These are phyloP conservation scores for Pleurotus djamor DNA, from an alignment of 768 basidiomycete genomes.

Conservation along the genomic window DNA sequence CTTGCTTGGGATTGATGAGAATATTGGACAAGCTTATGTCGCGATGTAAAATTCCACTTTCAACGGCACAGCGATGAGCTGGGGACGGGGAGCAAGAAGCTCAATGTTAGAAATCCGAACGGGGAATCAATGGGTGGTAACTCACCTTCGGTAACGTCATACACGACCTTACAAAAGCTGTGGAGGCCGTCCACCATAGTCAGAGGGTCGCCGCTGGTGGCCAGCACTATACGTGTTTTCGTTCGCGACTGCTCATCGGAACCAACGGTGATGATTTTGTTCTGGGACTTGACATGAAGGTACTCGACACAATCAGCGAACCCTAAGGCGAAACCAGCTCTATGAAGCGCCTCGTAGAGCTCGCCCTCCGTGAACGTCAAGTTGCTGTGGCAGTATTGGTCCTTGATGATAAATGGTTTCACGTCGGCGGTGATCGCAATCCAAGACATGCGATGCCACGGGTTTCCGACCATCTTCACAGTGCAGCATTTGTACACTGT, in stretches of 20 bases:
- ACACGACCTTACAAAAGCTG: conserved; percentile 3
- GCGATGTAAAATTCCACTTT: neutral
- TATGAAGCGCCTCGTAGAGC: neutral
- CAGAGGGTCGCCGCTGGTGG: neutral
- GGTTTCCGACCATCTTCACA: neutral
- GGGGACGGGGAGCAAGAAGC: neutral
- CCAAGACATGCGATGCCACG: conserved; percentile 1
- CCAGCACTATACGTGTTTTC: neutral
- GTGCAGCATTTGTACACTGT: neutral
- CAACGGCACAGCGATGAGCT: conserved; percentile 2
- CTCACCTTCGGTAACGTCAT: conserved; percentile 4
- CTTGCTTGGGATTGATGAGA: neutral
- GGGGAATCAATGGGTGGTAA: neutral
- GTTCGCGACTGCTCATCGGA: no score
- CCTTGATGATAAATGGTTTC: conserved; percentile 5
- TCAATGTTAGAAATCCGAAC: no score
- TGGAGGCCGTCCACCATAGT: neutral
- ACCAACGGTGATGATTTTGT: no score
- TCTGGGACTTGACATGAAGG: neutral
- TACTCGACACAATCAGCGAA: neutral
- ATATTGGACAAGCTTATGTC: conserved; percentile 5
- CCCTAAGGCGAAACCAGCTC: neutral
- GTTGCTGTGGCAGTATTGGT: neutral
- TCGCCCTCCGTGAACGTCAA: neutral
- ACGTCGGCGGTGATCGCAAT: neutral